phyloP scores from a whole-genome alignment of 768 basidiomycete genomes.

The Phlebiopsis gigantea region DNA sequence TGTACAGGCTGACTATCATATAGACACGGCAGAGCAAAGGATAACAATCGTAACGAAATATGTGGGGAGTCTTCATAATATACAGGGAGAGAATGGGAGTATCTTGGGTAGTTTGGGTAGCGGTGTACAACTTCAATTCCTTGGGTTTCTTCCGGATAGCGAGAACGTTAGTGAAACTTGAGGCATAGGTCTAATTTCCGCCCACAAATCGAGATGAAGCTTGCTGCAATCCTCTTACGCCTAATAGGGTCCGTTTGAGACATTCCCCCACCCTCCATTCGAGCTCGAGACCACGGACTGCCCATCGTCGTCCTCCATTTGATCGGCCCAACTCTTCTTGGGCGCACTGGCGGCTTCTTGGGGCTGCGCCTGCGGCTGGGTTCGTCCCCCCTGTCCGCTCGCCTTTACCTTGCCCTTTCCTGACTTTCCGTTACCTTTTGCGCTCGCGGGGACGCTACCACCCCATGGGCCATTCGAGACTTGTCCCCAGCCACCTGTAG shows the following conservation, averaged over 20 bases:
- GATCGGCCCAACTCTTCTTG: conserved; percentile 13
- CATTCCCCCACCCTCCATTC: background rate
- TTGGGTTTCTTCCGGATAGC: too few species aligned
- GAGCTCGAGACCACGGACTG: background rate
- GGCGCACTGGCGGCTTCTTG: background rate
- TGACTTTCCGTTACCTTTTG: background rate
- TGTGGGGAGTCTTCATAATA: too few species aligned
- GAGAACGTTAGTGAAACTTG: too few species aligned
- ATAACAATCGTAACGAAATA: too few species aligned
- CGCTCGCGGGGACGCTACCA: background rate
- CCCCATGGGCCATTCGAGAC: background rate
- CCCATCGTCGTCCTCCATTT: conserved; percentile 9
- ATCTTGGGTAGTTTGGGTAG: too few species aligned
- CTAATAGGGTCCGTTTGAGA: conserved; percentile 9
- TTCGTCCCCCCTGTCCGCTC: background rate
- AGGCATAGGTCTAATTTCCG: too few species aligned
- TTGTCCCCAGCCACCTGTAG: conserved; percentile 3
- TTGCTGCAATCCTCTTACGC: too few species aligned
- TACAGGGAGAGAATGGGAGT: too few species aligned
- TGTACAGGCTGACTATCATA: too few species aligned
- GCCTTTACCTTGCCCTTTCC: background rate
- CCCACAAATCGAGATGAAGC: too few species aligned
- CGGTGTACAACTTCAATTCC: too few species aligned
- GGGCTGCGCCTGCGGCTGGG: background rate
- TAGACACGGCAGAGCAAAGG: too few species aligned